These are phyloP conservation scores for Debaryomyces sp. DNA, from an alignment of 1,139 yeast species.

Conservation along the genomic window DNA sequence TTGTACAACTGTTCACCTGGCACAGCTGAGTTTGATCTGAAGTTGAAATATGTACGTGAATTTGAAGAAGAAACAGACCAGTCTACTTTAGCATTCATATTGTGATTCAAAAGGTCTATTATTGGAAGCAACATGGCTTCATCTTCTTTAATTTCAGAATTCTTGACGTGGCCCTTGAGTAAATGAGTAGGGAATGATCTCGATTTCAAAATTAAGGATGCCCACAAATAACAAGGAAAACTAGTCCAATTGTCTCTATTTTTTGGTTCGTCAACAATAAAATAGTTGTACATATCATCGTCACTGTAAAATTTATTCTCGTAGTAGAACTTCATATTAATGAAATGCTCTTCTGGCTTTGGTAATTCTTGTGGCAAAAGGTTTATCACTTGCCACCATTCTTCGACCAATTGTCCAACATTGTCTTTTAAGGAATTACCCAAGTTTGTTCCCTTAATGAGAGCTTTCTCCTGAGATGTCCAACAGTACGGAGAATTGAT, in stretches of 20 bases:
- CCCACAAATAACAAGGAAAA: constrained; percentile 74
- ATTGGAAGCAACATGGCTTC: constrained; percentile 77
- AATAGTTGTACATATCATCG: constrained; percentile 35
- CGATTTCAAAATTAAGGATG: constrained; percentile 67
- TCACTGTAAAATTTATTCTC: constrained; percentile 49
- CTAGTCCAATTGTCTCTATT: constrained; percentile 55
- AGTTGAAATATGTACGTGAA: constrained; percentile 24
- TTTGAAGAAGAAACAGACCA: constrained; percentile 50
- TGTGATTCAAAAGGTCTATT: constrained; percentile 77
- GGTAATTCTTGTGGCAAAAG: constrained; percentile 34
- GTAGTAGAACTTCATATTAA: constrained; percentile 50
- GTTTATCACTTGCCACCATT: constrained; percentile 52
- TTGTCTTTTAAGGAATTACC: constrained; percentile 46
- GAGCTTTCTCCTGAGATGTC: constrained; percentile 50
- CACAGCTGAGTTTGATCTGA: constrained; percentile 30
- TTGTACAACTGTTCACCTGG: constrained; percentile 61
- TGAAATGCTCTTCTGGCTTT: constrained; percentile 39
- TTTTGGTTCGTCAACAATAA: constrained; percentile 18
- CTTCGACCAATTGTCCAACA: constrained; percentile 40
- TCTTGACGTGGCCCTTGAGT: constrained; percentile 26
- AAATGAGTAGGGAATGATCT: constrained; percentile 76
- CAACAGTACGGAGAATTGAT: constrained; percentile 68
- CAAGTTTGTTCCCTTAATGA: constrained; percentile 60
- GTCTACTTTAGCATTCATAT: constrained; percentile 58
- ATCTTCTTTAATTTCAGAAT: constrained; percentile 28